phyloP scores from a whole-genome alignment of 441 rosid species.

The Erodium texanum region DNA sequence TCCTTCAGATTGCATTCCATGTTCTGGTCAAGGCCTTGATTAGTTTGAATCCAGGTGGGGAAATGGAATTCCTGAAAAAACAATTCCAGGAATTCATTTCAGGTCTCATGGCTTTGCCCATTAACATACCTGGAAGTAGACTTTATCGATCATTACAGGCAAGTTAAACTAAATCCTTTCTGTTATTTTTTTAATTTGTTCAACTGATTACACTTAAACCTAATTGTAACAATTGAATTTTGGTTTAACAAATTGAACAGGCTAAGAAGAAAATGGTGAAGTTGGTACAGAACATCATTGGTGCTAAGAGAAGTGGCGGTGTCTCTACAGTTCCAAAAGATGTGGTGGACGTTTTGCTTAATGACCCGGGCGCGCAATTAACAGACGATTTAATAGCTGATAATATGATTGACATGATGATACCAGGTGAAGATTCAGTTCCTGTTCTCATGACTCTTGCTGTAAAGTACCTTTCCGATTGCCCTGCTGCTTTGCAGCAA shows the following conservation, averaged over 20 bases:
- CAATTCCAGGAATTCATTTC: conserved; percentile 71
- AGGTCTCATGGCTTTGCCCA: conserved; percentile 91
- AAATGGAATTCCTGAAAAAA: conserved; percentile 58
- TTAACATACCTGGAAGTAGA: conserved; percentile 84
- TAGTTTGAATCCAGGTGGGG: conserved; percentile 73
- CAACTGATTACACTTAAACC: background rate
- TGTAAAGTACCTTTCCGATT: conserved; percentile 74
- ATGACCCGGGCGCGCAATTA: conserved; percentile 38
- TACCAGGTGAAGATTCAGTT: conserved; percentile 96
- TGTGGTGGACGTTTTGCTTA: conserved; percentile 66
- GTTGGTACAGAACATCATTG: conserved; percentile 46
- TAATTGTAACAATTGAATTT: background rate
- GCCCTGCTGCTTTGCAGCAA: conserved; percentile 60
- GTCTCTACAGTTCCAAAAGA: conserved; percentile 34
- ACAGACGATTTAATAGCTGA: conserved; percentile 70
- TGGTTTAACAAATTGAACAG: conserved; percentile 22
- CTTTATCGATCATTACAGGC: conserved; percentile 78
- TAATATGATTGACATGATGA: conserved; percentile 95
- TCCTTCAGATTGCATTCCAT: conserved; percentile 72
- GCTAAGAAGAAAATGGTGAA: conserved; percentile 90
- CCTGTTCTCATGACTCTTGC: conserved; percentile 90
- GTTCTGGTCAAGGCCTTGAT: conserved; percentile 87
- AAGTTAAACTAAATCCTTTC: conserved; percentile 15
- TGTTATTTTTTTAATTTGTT: background rate
- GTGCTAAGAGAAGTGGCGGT: conserved; percentile 33